Evolutionary conservation across 2,329 filamentous ascomycete species (phyloP).

Genomic region (Acarospora socialis): DNA sequence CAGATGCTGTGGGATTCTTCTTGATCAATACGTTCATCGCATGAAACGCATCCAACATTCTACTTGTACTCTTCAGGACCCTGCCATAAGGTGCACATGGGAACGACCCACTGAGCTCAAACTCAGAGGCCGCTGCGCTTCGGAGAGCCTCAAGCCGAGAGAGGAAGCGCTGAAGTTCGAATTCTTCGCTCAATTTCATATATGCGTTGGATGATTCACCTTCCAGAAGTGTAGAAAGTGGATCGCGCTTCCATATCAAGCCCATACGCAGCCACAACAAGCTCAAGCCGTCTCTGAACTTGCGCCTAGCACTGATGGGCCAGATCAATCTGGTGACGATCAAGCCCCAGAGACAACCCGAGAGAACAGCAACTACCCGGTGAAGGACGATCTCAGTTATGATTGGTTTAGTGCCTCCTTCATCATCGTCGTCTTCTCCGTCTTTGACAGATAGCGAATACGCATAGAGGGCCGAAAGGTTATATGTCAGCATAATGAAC

Average conservation of each 20-base stretch:
- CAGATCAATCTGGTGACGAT: constrained; percentile 80
- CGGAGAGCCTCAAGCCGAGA: constrained; percentile 61
- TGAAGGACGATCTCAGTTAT: constrained; percentile 83
- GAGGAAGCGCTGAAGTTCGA: constrained; percentile 67
- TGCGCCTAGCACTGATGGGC: constrained; percentile 80
- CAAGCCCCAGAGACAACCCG: constrained; percentile 83
- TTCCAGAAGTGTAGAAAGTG: constrained; percentile 57
- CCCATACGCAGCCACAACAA: constrained; percentile 92
- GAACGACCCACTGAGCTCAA: constrained; percentile 78
- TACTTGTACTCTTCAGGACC: constrained; percentile 65
- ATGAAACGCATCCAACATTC: constrained; percentile 85
- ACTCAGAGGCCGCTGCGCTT: constrained; percentile 63
- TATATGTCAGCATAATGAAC: constrained; percentile 91
- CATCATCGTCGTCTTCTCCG: constrained; percentile 67
- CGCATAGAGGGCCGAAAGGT: constrained; percentile 84
- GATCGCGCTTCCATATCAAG: constrained; percentile 89
- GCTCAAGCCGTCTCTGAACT: constrained; percentile 78
- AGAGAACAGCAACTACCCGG: constrained; percentile 71
- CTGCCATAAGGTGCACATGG: constrained; percentile 56
- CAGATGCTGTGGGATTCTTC: constrained; percentile 59
- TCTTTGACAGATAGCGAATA: constrained; percentile 77
- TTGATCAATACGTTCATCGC: constrained; percentile 88
- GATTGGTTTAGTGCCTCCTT: constrained; percentile 68
- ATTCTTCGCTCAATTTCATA: constrained; percentile 77
- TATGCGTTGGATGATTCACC: constrained; percentile 49